Conservation (phyloP, 306 rosid genomes). For the Rubus parviflorus region DNA sequence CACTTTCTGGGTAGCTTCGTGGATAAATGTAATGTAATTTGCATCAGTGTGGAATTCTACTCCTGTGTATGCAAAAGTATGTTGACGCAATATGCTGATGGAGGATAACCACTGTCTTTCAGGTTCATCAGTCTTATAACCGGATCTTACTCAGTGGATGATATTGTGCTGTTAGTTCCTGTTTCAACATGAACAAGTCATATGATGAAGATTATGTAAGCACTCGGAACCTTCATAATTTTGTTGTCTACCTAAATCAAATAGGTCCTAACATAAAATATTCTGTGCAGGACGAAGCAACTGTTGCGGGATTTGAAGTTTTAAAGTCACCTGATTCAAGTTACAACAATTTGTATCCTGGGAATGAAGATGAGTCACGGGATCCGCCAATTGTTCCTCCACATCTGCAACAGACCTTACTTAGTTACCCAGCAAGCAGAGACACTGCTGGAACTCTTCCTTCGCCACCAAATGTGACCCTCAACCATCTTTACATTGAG, state of each 20-base stretch:
- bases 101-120: constrained; percentile 36
- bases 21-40: not conserved
- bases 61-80: not conserved
- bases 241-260: constrained; percentile 20
- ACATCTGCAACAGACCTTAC: constrained; percentile 69
- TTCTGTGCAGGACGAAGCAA: constrained; percentile 66
- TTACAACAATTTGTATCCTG: constrained; percentile 67
- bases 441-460: constrained; percentile 60
- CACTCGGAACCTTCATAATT: constrained; percentile 28
- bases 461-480: constrained; percentile 56
- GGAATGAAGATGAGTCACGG: constrained; percentile 75
- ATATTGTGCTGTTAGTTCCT: constrained; percentile 34
- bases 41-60: not conserved
- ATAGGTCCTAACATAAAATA: constrained; percentile 20
- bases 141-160: constrained; percentile 42
- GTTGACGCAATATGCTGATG: constrained; percentile 13
- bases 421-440: constrained; percentile 51
- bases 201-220: constrained; percentile 62
- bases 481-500: constrained; percentile 95
- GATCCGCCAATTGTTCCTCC: constrained; percentile 87
- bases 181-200: constrained; percentile 67
- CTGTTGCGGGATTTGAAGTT: constrained; percentile 84
- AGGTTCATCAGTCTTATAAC: constrained; percentile 41
- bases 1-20: not conserved
- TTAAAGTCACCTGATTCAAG: constrained; percentile 81